Evolutionary conservation across 495 filamentous ascomycete genomes (phyloP).

Genomic region (Trichoderma gamsii): DNA sequence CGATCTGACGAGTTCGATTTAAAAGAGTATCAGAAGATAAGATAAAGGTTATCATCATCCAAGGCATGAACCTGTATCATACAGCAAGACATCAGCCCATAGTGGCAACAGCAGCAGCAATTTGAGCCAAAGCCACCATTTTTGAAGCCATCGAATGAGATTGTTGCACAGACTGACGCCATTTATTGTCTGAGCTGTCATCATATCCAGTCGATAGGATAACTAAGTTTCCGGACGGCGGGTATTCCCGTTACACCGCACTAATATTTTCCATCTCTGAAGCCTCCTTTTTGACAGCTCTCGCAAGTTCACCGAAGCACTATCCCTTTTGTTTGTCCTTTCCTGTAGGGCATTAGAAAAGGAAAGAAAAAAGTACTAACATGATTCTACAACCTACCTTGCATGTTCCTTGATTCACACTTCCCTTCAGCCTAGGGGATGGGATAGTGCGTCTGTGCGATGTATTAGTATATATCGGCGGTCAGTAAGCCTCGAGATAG

Average conservation of each 20-base stretch:
- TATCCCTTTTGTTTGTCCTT: too few relatives aligned
- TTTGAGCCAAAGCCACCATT: neutral
- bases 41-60: neutral
- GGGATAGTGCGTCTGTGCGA: too few relatives aligned
- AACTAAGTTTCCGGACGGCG: neutral
- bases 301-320: neutral
- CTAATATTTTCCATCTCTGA: neutral
- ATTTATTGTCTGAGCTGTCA: neutral
- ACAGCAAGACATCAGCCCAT: neutral
- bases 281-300: neutral
- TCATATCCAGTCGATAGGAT: neutral
- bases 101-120: neutral
- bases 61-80: neutral
- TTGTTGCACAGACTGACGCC: neutral
- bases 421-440: too few relatives aligned
- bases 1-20: neutral
- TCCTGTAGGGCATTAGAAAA: too few relatives aligned
- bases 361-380: too few relatives aligned
- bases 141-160: conserved; percentile 2
- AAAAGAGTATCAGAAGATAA: too few relatives aligned
- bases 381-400: too few relatives aligned
- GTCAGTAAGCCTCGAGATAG: too few relatives aligned
- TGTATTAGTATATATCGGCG: too few relatives aligned
- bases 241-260: too few relatives aligned
- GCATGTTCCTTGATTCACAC: too few relatives aligned